Base-by-base conservation (phyloP, 2,329 filamentous ascomycete species). In the Pseudogymnoascus verrucosus region DNA sequence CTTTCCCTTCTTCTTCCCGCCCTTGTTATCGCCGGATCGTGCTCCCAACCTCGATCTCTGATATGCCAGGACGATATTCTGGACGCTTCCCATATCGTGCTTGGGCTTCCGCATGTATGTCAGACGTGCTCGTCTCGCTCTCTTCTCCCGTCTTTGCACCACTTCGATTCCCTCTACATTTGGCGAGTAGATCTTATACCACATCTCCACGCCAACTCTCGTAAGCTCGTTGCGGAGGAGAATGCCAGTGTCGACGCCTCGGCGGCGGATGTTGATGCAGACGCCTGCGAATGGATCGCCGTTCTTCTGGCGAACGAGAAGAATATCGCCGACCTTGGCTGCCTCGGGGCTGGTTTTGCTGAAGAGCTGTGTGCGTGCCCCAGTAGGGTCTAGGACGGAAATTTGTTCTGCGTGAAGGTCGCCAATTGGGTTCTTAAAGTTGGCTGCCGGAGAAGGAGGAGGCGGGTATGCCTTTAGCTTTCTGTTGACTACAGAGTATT, bases 121-220 rank as follows among this genome's bases (percentile, higher is more conserved):
- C 76, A 99, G 80, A 69, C 91, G 83, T 26, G 93, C 93, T 71
- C 95, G 85, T 74, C 93, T 88, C 68, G 91, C 91, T 75, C 91
- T 85, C 88, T 92, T 95, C 73, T 85, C 83, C 67, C 86, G 84
- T 71, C 93, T 82, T 84, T 96, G 91, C 76, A 98, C 90, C 70
- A 99, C 89, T 78, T 99, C 93, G 72, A 99, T 91, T 67, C 90
- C 91, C 74, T 89, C 86, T 34, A 98, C 89, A 73, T 90, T 89
- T 65, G 93, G 93, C 73, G 86, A 90, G 80, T 95, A 98, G 65
- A 98, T 82, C 82, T 99, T 99, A 78, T 90, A 92, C 88, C 91
- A 96, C 91, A 96, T 95, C 83, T 99, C 95, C 65, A 96, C 91
- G 65, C 91, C 90, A 5, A 96, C 85, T 70, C 90, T 85, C 69